Evolutionary conservation across 257 asterid species (phyloP).

Genomic region (Asclepias syriaca): DNA sequence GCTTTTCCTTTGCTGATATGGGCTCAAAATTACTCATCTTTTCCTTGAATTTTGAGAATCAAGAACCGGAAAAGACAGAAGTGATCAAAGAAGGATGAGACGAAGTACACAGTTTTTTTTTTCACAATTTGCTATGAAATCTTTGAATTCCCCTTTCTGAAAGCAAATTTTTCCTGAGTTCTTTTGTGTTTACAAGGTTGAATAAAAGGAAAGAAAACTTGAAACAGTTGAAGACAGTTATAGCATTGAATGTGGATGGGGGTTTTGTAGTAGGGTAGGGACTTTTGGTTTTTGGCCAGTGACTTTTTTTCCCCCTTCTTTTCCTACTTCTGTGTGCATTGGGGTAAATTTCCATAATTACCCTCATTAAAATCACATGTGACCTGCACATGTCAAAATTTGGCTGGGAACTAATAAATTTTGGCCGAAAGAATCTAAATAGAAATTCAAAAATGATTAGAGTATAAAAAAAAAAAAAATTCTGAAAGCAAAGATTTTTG

Average conservation of each 20-base stretch:
- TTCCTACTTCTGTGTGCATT: too few species aligned
- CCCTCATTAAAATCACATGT: too few species aligned
- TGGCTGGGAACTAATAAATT: too few species aligned
- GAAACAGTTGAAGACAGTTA: constrained; percentile 38
- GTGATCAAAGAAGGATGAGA: constrained; percentile 34
- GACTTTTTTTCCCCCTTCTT: neutral
- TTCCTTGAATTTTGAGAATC: constrained; percentile 58
- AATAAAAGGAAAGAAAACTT: constrained; percentile 1
- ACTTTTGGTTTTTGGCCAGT: constrained; percentile 14
- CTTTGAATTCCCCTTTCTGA: neutral
- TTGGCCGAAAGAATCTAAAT: too few species aligned
- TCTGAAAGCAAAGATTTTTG: too few species aligned
- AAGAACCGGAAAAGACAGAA: constrained; percentile 51
- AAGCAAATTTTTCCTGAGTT: neutral
- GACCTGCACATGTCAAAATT: too few species aligned
- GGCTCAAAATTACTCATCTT: constrained; percentile 22
- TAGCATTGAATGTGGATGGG: constrained; percentile 33
- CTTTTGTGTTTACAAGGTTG: constrained; percentile 6
- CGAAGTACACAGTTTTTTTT: constrained; percentile 27
- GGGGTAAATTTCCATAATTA: too few species aligned
- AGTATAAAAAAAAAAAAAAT: too few species aligned
- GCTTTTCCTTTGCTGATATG: constrained; percentile 15
- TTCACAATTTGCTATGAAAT: constrained; percentile 32
- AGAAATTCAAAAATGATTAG: too few species aligned
- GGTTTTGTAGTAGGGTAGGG: constrained; percentile 28